Evolutionary conservation across 176 grass and related monocot genomes (phyloP).

Genomic region (Oryza nivara): DNA sequence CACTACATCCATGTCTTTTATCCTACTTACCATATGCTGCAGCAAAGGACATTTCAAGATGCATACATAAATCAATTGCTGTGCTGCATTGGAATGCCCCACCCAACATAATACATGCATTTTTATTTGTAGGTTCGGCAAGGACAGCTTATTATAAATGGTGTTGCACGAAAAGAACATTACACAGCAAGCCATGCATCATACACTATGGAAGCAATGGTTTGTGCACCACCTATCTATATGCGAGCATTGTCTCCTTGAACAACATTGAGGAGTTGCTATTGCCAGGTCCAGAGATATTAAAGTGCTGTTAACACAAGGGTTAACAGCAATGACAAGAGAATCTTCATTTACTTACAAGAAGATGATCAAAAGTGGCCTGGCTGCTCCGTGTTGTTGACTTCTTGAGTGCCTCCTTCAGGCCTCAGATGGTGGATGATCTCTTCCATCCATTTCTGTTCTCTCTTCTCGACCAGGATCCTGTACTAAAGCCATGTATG

Average conservation of each 20-base stretch:
- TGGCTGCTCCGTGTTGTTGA: constrained; percentile 73
- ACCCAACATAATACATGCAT: not conserved
- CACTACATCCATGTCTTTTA: not conserved
- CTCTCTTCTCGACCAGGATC: constrained; percentile 7
- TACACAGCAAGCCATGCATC: constrained; percentile 31
- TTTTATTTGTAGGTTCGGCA: constrained; percentile 43
- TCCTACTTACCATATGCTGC: not conserved
- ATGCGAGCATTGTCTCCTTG: constrained; percentile 61
- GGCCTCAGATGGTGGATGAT: constrained; percentile 65
- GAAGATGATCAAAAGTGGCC: constrained; percentile 52
- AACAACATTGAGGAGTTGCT: constrained; percentile 71
- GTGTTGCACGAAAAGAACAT: constrained; percentile 49
- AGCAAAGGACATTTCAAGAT: not conserved
- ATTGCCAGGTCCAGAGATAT: constrained; percentile 62
- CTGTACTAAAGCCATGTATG: constrained; percentile 24
- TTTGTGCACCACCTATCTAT: constrained; percentile 40
- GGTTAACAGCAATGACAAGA: constrained; percentile 37
- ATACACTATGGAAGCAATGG: constrained; percentile 59
- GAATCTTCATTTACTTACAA: constrained; percentile 36
- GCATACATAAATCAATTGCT: not conserved
- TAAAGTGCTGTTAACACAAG: constrained; percentile 48
- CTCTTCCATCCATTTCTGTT: constrained; percentile 32
- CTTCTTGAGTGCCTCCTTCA: constrained; percentile 52
- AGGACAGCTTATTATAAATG: constrained; percentile 53
- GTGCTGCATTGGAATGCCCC: not conserved